Conservation (phyloP, 768 basidiomycete species). For the Leccinum aurantiacum region DNA sequence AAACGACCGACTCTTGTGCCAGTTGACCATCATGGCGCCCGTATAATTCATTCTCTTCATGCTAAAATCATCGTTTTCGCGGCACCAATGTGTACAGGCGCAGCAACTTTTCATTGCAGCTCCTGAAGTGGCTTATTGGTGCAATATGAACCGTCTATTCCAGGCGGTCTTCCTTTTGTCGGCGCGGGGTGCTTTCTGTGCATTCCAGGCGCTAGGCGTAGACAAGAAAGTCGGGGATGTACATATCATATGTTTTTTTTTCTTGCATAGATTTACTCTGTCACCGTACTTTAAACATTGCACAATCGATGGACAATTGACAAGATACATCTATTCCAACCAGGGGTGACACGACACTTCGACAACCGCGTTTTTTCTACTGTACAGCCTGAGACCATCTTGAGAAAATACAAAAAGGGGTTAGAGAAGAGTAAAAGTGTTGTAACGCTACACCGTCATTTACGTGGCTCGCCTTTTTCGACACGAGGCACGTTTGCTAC, state of each 20-base stretch:
- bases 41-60: neutral
- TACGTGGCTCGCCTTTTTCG: neutral
- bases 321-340: no score
- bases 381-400: neutral
- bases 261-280: neutral
- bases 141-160: slow-evolving; percentile 21
- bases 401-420: neutral
- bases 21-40: no score
- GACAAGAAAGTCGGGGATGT: slow-evolving; percentile 10
- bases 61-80: neutral
- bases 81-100: slow-evolving; percentile 35
- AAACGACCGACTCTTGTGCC: no score
- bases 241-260: neutral
- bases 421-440: no score
- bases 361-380: neutral
- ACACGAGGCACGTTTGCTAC: neutral
- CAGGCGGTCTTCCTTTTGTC: slow-evolving; percentile 9
- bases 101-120: slow-evolving; percentile 30
- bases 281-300: neutral
- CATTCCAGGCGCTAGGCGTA: slow-evolving; percentile 9
- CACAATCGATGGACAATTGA: no score
- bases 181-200: slow-evolving; percentile 1
- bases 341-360: no score
- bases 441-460: neutral
- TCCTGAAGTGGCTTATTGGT: slow-evolving; percentile 35